These are phyloP conservation scores for Megacollybia marginata DNA, from an alignment of 768 basidiomycete genomes.

Conservation along the genomic window DNA sequence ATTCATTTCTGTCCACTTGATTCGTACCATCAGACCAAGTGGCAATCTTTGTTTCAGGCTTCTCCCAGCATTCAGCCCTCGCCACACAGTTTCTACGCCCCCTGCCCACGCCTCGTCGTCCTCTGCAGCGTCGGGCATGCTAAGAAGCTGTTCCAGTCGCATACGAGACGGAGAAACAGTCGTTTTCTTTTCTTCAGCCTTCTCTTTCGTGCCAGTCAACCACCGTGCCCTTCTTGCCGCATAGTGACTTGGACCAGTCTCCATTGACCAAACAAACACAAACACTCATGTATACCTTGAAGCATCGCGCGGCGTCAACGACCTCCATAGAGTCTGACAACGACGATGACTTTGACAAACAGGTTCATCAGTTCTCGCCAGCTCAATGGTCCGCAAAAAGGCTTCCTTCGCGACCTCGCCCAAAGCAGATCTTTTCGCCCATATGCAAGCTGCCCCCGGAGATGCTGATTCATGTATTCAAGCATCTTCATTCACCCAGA, in stretches of 20 bases:
- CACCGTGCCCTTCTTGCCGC: constrained; percentile 56
- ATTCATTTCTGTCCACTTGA: not conserved
- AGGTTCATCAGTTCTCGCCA: constrained; percentile 39
- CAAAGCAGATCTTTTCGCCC: constrained; percentile 35
- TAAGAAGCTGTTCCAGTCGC: constrained; percentile 46
- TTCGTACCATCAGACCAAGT: constrained; percentile 53
- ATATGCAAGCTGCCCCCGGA: constrained; percentile 79
- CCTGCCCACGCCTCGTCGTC: constrained; percentile 48
- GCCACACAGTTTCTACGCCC: constrained; percentile 58
- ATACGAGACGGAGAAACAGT: constrained; percentile 30
- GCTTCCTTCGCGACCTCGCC: constrained; percentile 10
- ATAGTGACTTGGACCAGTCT: constrained; percentile 51
- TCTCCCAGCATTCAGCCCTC: constrained; percentile 50
- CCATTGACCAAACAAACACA: too few species aligned
- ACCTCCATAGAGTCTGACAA: constrained; percentile 77
- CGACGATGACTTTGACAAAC: constrained; percentile 48
- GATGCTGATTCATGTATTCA: constrained; percentile 87
- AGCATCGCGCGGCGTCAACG: constrained; percentile 59
- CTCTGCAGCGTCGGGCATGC: constrained; percentile 35
- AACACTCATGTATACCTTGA: constrained; percentile 20
- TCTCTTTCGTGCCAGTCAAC: constrained; percentile 27
- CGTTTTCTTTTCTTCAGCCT: constrained; percentile 11
- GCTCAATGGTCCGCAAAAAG: constrained; percentile 56
- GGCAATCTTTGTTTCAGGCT: constrained; percentile 56
- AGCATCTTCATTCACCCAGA: constrained; percentile 64